These are phyloP conservation scores for Rhypophila decipiens DNA, from an alignment of 495 filamentous ascomycete genomes.

Conservation along the genomic window DNA sequence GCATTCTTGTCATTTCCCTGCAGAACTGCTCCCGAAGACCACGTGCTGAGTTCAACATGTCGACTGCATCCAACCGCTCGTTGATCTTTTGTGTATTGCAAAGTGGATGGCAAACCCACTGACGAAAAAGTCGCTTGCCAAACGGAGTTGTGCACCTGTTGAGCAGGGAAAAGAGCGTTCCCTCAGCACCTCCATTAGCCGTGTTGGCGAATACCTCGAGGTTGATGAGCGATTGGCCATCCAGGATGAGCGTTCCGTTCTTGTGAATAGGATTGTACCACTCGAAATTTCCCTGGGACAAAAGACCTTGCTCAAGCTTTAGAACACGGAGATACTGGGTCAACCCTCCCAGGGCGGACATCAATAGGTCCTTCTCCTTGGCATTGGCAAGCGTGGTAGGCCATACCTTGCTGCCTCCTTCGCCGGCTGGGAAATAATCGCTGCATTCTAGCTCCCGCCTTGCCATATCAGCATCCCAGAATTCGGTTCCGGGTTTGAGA, in stretches of 20 bases:
- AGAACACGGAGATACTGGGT: constrained; percentile 80
- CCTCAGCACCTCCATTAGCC: constrained; percentile 75
- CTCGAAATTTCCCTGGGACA: constrained; percentile 85
- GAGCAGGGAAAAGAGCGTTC: constrained; percentile 82
- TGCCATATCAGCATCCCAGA: constrained; percentile 81
- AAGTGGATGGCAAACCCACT: constrained; percentile 97
- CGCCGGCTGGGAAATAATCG: constrained; percentile 69
- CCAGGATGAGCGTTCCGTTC: constrained; percentile 84
- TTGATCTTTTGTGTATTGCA: constrained; percentile 83
- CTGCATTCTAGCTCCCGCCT: constrained; percentile 74
- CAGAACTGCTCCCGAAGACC: constrained; percentile 76
- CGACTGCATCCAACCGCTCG: constrained; percentile 91
- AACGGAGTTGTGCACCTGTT: constrained; percentile 96
- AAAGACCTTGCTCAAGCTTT: constrained; percentile 81
- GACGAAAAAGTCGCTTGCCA: constrained; percentile 91
- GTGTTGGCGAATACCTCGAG: constrained; percentile 95
- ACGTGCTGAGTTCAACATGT: constrained; percentile 78
- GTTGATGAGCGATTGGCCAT: constrained; percentile 96
- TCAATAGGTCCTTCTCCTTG: constrained; percentile 72
- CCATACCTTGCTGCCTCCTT: constrained; percentile 63
- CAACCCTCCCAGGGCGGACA: constrained; percentile 90
- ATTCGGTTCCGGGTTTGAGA: constrained; percentile 81
- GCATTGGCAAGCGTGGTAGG: constrained; percentile 67
- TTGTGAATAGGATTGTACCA: constrained; percentile 94
- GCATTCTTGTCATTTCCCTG: constrained; percentile 78